Evolutionary conservation across 179 eudicot genomes (phyloP).

Genomic region (Spinacia oleracea): DNA sequence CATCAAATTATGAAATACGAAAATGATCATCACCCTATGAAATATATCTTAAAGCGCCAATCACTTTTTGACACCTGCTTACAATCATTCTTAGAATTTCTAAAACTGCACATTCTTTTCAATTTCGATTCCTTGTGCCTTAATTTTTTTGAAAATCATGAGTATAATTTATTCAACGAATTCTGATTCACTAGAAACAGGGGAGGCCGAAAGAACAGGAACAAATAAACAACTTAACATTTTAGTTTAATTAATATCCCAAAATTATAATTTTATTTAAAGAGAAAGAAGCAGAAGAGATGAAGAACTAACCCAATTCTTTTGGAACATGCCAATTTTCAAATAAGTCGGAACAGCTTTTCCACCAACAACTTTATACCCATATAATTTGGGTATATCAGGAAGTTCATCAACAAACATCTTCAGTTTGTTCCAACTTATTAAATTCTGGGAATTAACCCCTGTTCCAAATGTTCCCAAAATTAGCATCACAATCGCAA

Average conservation of each 20-base stretch:
- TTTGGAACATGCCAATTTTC: constrained; percentile 60
- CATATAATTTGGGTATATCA: constrained; percentile 53
- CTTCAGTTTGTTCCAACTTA: constrained; percentile 22
- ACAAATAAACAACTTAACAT: not conserved
- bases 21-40: too few relatives aligned
- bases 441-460: not conserved
- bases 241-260: not conserved
- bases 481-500: not conserved
- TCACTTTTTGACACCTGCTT: not conserved
- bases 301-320: constrained; percentile 52
- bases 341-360: constrained; percentile 36
- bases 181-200: not conserved
- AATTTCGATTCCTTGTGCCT: too few relatives aligned
- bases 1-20: too few relatives aligned
- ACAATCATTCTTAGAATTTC: too few relatives aligned
- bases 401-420: constrained; percentile 75
- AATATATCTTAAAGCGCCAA: not conserved
- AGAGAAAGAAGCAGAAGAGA: not conserved
- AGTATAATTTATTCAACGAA: too few relatives aligned
- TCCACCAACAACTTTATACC: constrained; percentile 39
- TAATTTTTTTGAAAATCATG: too few relatives aligned
- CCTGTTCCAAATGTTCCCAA: not conserved
- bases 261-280: not conserved
- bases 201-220: not conserved
- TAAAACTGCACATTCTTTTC: too few relatives aligned